These are phyloP conservation scores for Theileria parva DNA, from an alignment of 169 alveolate species.

Conservation along the genomic window DNA sequence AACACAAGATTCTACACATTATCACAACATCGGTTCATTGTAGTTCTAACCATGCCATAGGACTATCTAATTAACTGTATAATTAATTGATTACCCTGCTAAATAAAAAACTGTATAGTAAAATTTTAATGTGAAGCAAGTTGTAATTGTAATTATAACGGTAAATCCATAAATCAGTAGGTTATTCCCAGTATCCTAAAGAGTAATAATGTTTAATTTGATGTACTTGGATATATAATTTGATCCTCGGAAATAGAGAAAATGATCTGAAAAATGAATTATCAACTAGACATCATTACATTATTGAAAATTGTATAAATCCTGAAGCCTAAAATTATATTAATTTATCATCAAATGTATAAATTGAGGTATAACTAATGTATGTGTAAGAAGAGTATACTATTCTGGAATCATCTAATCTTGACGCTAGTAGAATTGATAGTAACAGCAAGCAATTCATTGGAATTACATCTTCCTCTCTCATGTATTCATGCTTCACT, in stretches of 20 bases:
- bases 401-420: slow-evolving; percentile 43
- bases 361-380: neutral
- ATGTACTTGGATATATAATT: slow-evolving; percentile 40
- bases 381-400: slow-evolving; percentile 7
- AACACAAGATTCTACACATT: slow-evolving; percentile 15
- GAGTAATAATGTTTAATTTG: neutral
- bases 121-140: slow-evolving; percentile 35
- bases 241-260: slow-evolving; percentile 47
- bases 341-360: neutral
- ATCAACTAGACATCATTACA: slow-evolving; percentile 28
- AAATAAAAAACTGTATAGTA: slow-evolving; percentile 27
- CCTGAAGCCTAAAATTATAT: slow-evolving; percentile 42
- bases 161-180: slow-evolving; percentile 22
- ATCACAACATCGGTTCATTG: neutral
- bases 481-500: slow-evolving; percentile 31
- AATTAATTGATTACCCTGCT: slow-evolving; percentile 27
- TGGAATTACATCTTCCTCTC: slow-evolving; percentile 54
- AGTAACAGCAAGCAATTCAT: slow-evolving; percentile 57
- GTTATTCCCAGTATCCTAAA: slow-evolving; percentile 11
- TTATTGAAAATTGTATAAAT: slow-evolving; percentile 43
- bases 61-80: neutral
- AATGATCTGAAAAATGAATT: slow-evolving; percentile 27
- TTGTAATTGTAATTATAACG: slow-evolving; percentile 5
- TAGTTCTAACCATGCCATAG: neutral
- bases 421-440: slow-evolving; percentile 48